A percentile compares a stretch with the other conserved stretches of the same genome.
phyloP scores from a whole-genome alignment of 371 early-diverging fungal genomes.

The Mortierella sp. region DNA sequence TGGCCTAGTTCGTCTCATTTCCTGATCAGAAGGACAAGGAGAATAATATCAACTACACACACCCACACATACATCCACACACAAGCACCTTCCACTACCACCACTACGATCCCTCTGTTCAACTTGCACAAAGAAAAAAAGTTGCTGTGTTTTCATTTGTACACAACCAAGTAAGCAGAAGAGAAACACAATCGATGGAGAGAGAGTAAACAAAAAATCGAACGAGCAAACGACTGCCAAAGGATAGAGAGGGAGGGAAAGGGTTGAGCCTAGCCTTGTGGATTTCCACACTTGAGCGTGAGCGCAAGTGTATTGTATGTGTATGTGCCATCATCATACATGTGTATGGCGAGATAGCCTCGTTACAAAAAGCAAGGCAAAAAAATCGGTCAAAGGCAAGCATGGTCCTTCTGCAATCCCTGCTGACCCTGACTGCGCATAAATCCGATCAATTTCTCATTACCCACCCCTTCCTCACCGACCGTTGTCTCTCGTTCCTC shows the following conservation, averaged over 20 bases:
- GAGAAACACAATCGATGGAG: neutral
- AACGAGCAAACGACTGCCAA: neutral
- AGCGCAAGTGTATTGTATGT: neutral
- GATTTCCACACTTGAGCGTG: neutral
- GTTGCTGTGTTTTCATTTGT: constrained; percentile 3
- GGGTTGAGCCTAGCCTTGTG: neutral
- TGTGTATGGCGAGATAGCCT: neutral
- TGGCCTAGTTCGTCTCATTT: constrained; percentile 1
- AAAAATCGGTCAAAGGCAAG: neutral
- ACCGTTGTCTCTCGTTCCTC: neutral
- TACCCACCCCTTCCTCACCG: neutral
- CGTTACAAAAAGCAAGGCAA: neutral
- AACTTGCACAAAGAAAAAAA: neutral
- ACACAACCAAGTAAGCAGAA: neutral
- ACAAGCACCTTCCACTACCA: neutral
- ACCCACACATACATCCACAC: neutral
- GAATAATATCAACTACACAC: neutral
- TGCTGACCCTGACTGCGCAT: no score
- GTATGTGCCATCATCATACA: neutral
- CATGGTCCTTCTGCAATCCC: neutral
- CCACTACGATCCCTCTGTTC: neutral
- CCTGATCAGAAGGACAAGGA: neutral
- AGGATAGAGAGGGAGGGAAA: neutral
- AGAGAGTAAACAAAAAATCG: neutral
- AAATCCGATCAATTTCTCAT: neutral